Percentiles rank a stretch among this genome's conserved stretches.
phyloP scores from a whole-genome alignment of 2,329 filamentous ascomycete species.

The Aspergillus arachidicola region DNA sequence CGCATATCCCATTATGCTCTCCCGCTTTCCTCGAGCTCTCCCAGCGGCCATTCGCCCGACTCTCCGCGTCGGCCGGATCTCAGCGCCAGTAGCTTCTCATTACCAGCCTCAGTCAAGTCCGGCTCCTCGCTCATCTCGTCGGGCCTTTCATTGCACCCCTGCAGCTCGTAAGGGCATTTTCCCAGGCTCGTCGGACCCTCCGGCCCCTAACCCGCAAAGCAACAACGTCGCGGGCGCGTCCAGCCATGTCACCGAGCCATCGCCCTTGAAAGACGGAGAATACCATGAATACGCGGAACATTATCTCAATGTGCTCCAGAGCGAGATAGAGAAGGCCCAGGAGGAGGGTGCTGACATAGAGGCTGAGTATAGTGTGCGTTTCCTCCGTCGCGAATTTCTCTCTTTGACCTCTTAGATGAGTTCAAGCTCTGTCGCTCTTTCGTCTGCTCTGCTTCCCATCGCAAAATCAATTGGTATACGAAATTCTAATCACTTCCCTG shows the following conservation, averaged over 20 bases:
- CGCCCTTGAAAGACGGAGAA: constrained; percentile 67
- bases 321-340: constrained; percentile 69
- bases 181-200: constrained; percentile 61
- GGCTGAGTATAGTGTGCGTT: constrained; percentile 81
- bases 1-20: constrained; percentile 33
- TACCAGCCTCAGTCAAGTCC: constrained; percentile 11
- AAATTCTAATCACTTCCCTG: not conserved
- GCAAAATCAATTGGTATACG: no score
- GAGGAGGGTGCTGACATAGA: constrained; percentile 76
- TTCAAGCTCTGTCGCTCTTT: not conserved
- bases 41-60: constrained; percentile 26
- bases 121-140: constrained; percentile 11
- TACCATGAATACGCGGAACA: constrained; percentile 79
- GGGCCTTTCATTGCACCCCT: constrained; percentile 40
- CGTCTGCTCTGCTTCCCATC: no score
- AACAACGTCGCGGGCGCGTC: constrained; percentile 45
- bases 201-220: constrained; percentile 42
- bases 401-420: not conserved
- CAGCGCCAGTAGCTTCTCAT: constrained; percentile 16
- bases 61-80: constrained; percentile 23
- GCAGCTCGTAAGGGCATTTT: constrained; percentile 55
- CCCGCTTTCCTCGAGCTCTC: constrained; percentile 47
- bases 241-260: constrained; percentile 54
- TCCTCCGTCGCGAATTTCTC: not conserved
- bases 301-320: constrained; percentile 66